Evolutionary conservation across 495 filamentous ascomycete genomes (phyloP).

Genomic region (Neurospora cerealis): DNA sequence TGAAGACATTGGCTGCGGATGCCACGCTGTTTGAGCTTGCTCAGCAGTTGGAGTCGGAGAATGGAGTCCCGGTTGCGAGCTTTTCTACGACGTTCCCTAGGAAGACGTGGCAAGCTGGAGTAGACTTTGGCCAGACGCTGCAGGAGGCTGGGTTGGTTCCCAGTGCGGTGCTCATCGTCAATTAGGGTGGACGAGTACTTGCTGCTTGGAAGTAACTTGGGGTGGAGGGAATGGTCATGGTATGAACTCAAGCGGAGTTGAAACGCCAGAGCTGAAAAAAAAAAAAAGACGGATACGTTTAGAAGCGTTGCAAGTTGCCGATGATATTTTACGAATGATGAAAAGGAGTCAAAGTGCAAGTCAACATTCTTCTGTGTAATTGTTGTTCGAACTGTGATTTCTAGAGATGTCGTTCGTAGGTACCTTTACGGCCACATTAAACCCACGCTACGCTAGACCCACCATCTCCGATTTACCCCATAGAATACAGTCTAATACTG

Average conservation of each 20-base stretch:
- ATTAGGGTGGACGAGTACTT: constrained; percentile 23
- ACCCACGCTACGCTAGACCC: not conserved
- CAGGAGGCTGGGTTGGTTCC: constrained; percentile 88
- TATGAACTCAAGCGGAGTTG: not conserved
- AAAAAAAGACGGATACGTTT: not conserved
- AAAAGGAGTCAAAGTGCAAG: not conserved
- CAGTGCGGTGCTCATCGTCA: constrained; percentile 75
- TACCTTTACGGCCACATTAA: not conserved
- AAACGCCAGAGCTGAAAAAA: not conserved
- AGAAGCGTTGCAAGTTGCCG: not conserved
- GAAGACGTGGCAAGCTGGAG: constrained; percentile 62
- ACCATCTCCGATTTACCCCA: not conserved
- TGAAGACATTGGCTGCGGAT: constrained; percentile 73
- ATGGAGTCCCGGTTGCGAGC: constrained; percentile 46
- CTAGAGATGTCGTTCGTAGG: not conserved
- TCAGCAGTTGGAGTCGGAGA: constrained; percentile 55
- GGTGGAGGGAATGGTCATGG: not conserved
- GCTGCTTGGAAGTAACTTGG: not conserved
- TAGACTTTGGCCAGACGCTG: constrained; percentile 82
- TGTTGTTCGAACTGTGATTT: not conserved
- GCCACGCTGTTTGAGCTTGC: constrained; percentile 94
- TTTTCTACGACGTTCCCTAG: constrained; percentile 81
- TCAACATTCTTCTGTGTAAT: not conserved
- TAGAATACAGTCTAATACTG: no score
- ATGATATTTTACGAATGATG: not conserved